Evolutionary conservation across 176 grass and related monocot species (phyloP), one percentile per base, ranked within the genome.

Genomic region (Ampelocalamus luodianensis): DNA sequence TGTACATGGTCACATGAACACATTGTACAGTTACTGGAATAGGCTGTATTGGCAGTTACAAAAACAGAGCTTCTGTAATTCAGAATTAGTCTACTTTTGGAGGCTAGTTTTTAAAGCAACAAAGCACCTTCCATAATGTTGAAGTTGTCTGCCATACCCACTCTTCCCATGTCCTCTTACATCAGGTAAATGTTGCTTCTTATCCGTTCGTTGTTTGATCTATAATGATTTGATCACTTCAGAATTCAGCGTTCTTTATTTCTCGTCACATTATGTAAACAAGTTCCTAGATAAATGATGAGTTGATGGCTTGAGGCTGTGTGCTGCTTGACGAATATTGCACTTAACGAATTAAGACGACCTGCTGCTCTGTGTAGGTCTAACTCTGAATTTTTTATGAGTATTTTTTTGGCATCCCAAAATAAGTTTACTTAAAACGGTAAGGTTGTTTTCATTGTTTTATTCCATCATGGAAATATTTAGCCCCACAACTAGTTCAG

Each of bases 141-240:
- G 34, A 44, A 53, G 43, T 36, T 68, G 61, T 59, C 43, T 26
- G 27, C 23, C 64, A 44, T 78, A 16, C 43, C 29, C 63, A 76
- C n/a, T 59, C 17, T 82, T 81, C 76, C 7, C 23, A 46, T 55
- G 42, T 37, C 24, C n/a, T 76, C 4, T 10, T 53, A 48, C 6
- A 5, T 55, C 44, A 78, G 54, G 83, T 82, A 82, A 89, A 79
- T 39, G 64, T 73, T 66, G 2, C 26, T 79, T 73, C 56, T 88
- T 84, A 14, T 56, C 5, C 0, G 22, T 11, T 69, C 0, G 12
- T 20, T 51, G 22, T 80, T 72, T 66, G 3, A 44, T 58, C 63
- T 71, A 49, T 0, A 61, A 36, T 20, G 42, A 29, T 80, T 79
- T 65, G 3, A 44, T 58, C 51, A 11, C 12, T 79, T 74, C 24